Evolutionary conservation across 192 early-diverging fungal genomes (phyloP), one percentile per base, ranked within the genome.

Genomic region (Linnemannia schmuckeri): DNA sequence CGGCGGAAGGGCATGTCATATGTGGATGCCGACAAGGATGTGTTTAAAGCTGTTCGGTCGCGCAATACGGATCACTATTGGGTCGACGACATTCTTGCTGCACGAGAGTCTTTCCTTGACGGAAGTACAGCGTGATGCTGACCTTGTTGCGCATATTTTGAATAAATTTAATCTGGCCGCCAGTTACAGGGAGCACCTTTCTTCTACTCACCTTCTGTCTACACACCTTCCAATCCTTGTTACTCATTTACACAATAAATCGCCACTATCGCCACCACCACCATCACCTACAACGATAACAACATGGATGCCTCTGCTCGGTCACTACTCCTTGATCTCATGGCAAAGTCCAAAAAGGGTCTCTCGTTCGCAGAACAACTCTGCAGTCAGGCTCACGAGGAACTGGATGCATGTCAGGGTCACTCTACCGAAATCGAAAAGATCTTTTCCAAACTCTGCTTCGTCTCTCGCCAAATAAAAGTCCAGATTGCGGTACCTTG

Each of bases 381-480:
- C 2, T 87, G 85, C 27, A 87, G 76, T 70, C 85, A 87, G 40
- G 85, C 85, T 10, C 79, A 72, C 15, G 79, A 87, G 24, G 85
- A 87, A 76, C 72, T 87, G 40, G 74, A 81, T 52, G 80, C 79
- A 18, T 87, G 79, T 41, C 85, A 87, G 41, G 77, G 76, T 30
- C 85, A 87, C 78, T 81, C 85, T 0, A 70, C 81, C 52, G 85
- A 78, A 78, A 87, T 87, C 49, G 85, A 87, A 74, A 81, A 81
- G 80, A 87, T 87, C 33, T 87, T 78, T 54, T 87, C 85, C 20
- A 87, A 87, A 68, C 68, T 87, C 22, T 87, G 76, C 75, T 87
- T 87, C 46, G 71, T 87, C 72, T 87, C 85, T 1, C 79, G 76
- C 52, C 85, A 87, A 87, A 87, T 81, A 78, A 87, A 81, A 69